A percentile compares a stretch with the other conserved stretches of the same genome.
phyloP scores from a whole-genome alignment of 805 yeast species.

The Wickerhamomyces sydowiorum region DNA sequence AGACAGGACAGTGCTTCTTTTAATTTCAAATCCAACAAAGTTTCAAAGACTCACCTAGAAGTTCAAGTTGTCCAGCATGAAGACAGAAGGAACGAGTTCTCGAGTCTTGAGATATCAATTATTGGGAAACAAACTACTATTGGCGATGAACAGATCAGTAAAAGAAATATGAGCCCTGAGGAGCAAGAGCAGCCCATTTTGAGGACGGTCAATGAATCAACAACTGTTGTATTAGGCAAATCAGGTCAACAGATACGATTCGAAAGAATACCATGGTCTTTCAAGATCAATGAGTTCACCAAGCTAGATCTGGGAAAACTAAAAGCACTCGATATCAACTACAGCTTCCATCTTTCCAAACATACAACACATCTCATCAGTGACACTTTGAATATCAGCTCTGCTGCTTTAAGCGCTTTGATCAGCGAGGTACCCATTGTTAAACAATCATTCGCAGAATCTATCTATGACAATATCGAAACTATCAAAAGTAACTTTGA shows the following conservation, averaged over 20 bases:
- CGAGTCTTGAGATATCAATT: constrained; percentile 4
- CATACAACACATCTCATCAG: constrained; percentile 22
- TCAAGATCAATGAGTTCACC: constrained; percentile 1
- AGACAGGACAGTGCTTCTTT: constrained; percentile 3
- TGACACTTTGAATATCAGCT: background rate
- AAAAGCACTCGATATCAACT: constrained; percentile 23
- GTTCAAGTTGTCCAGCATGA: constrained; percentile 2
- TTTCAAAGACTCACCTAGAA: constrained; percentile 10
- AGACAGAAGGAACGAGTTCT: constrained; percentile 2
- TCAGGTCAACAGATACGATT: background rate
- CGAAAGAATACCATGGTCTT: constrained; percentile 5
- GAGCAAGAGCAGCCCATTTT: background rate
- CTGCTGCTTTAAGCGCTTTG: constrained; percentile 18
- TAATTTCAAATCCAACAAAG: constrained; percentile 2
- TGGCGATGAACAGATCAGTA: constrained; percentile 2
- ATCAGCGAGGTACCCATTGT: constrained; percentile 25
- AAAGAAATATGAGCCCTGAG: constrained; percentile 1
- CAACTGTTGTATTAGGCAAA: constrained; percentile 15
- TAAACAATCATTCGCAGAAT: constrained; percentile 15
- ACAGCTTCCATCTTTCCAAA: constrained; percentile 11
- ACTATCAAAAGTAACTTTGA: constrained; percentile 11
- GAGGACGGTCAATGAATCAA: background rate
- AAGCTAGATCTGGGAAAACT: constrained; percentile 5
- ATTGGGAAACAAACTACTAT: constrained; percentile 6
- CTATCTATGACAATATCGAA: constrained; percentile 4